Base-by-base conservation (phyloP, 805 yeast genomes). In the Cyberlindnera mycetangii region DNA sequence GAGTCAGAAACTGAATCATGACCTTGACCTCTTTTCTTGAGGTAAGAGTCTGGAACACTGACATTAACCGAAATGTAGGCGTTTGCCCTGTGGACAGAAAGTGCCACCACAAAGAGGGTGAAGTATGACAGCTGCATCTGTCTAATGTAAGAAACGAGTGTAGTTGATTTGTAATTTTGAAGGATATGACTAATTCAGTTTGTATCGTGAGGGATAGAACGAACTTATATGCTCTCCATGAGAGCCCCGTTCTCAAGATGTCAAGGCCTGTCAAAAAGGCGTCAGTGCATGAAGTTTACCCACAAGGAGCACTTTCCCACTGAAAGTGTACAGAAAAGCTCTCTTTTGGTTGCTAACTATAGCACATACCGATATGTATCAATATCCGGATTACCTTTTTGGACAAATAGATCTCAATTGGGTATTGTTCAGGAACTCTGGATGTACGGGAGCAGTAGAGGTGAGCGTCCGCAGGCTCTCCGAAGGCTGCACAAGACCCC, bases 1-100 rank as follows among this genome's bases (percentile, higher is more conserved):
- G 25, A 22, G 25, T 22, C 25, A 10, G 25, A 22, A 10, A 22
- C 25, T 5, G 28, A 25, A 25, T 12, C 10, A 10, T n/a, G 5
- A 10, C 28, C 14, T 14, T 37, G 24, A 17, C 31, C 24, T 34
- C 51, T 41, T 43, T 48, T 44, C 16, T 34, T 22, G 25, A 45
- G 34, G 16, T 42, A 35, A 17, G 35, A 3, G 12, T 24, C 36
- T n/a, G 22, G n/a, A 17, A 19, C 33, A 15, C 35, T 34, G 38
- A 44, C 46, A 15, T 45, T 34, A 16, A 48, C 48, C 5, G 11
- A 31, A 37, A 48, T 35, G 31, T 21, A 44, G 22, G 51, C 51
- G 8, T 48, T 24, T 7, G 41, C 48, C 33, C 37, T 28, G 34
- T n/a, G 6, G 9, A 44, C 11, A 21, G 44, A 37, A 8, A 44